Base-by-base conservation (phyloP, 225 moss, liverwort and hornwort species). In the Straminergon stramineum region DNA sequence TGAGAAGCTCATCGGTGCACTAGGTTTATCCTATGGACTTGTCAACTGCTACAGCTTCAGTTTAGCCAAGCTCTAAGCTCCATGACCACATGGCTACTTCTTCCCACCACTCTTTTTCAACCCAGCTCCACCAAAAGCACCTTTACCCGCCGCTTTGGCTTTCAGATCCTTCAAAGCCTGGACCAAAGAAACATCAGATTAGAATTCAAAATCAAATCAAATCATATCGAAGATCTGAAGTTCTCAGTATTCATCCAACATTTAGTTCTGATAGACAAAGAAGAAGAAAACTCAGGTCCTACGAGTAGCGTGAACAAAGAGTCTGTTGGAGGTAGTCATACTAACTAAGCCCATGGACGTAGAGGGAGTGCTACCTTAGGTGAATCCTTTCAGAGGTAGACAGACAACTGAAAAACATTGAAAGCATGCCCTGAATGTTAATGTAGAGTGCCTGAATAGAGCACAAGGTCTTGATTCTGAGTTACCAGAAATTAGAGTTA, bases 91-190 rank as follows among this genome's bases (percentile, higher is more conserved):
- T 57, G 35, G 52, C 91, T 91, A 96, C 93, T 97, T 97, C 93
- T 97, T 97, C 34, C 96, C 97, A 45, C 92, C 91, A 84, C 98
- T 98, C 90, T 98, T 98, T 82, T 97, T 97, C 93, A 98, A 90
- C 32, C 98, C 96, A 62, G 97, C 95, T 73, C 98, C 97, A 43
- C 98, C 98, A 81, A 98, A 97, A 8, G 98, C 37, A 62, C 98
- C 97, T 89, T 98, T 98, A 17, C 97, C 96, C 4, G 96, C 92
- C 52, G 97, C 98, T 83, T 98, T 98, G 76, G 96, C 75, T 91
- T 98, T 98, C 87, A 96, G 85, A 11, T 98, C 96, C 94, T 98
- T 97, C 89, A 98, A 86, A 53, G 97, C 98, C 96, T 98, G 93
- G 9, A n/a, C 27, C 68, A 66, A 35, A 26, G 67, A 53, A 66